Base-by-base conservation (phyloP, 2,329 filamentous ascomycete species). In the Claviceps sp. region DNA sequence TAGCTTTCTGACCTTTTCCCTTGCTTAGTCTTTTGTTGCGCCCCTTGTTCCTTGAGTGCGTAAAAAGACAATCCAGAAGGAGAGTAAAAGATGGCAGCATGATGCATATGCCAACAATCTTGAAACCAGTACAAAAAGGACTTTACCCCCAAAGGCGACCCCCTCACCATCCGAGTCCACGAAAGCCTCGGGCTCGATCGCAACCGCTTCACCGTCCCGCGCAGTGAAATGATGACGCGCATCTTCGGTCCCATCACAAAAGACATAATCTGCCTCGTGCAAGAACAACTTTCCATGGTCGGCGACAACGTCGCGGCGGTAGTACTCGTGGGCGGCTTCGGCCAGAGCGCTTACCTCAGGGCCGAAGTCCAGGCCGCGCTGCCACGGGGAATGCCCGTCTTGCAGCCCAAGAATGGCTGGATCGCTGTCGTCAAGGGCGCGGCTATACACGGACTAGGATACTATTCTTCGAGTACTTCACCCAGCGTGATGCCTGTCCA, bases 161-260 rank as follows among this genome's bases (percentile, higher is more conserved):
- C 66, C 64, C 48, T 66, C 54, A 56, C 65, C 54, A 55, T 74
- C 64, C 60, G 61, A 47, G 58, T 67, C 43, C 61, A 68, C 38
- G 54, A 64, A 22, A 63, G 59, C 30, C 62, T 69, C 36, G 65
- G 65, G 2, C 48, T 68, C 18, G 60, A 56, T 36, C 61, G 65
- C 42, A 63, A 67, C 30, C 58, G 56, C 34, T 61, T 56, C 51
- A 65, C 62, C 1, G 62, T 69, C 57, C 51, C 67, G n/a, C 61
- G 78, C 64, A 50, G 84, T 81, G 62, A 43, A 77, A 90, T 66
- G 84, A 88, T 60, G 77, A 84, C 65, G 76, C 71, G 59, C 78
- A 65, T 69, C 13, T 67, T 68, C 52, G 64, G 65, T 4, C 66
- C 67, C 5, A 68, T 69, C 57, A 71, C 58, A 65, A 77, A 63